Evolutionary conservation across 306 rosid genomes (phyloP), one percentile per base, ranked within the genome.

Genomic region (Fagus sylvatica): DNA sequence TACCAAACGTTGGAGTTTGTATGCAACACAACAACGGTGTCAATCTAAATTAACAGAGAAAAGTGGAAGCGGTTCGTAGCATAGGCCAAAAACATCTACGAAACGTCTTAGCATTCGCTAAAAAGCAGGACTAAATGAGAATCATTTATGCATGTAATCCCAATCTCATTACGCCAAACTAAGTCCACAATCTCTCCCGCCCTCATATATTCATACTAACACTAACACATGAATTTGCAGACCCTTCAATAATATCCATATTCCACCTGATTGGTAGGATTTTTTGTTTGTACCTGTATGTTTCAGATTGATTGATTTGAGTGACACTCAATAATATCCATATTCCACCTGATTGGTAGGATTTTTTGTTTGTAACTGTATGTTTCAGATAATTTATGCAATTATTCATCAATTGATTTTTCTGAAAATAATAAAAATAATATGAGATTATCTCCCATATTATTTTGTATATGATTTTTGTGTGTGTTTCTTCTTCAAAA

Each of bases 11-110:
- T 85, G 79, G 76, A 82, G 10, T 84, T 66, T 75, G 49, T 53
- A 73, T 66, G 74, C 84, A 82, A 82, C 84, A 82, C 74, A 85
- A 85, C 88, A 85, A 82, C 40, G 33, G 77, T 79, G 76, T 74
- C 81, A 48, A 37, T 78, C 40, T 75, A 43, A 74, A 83, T 22
- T 68, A 34, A 53, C 61, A 28, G 39, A 77, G 66, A 80, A 71
- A 62, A 67, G 77, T 7, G 64, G 73, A 74, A 48, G 61, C 16
- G 67, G 83, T 22, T 78, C n/a, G 51, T 68, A 74, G 70, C 80
- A 81, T 81, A 74, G 75, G 88, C 88, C 85, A 22, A 81, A 81
- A 81, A 34, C 70, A 37, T 49, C 39, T 46, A 32, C 37, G 48
- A 42, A 19, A 69, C 57, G 80, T 76, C 74, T 68, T 42, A 15